Percentiles rank a stretch among this genome's conserved stretches.
phyloP scores from a whole-genome alignment of 495 filamentous ascomycete species.

The Viridothelium virens region DNA sequence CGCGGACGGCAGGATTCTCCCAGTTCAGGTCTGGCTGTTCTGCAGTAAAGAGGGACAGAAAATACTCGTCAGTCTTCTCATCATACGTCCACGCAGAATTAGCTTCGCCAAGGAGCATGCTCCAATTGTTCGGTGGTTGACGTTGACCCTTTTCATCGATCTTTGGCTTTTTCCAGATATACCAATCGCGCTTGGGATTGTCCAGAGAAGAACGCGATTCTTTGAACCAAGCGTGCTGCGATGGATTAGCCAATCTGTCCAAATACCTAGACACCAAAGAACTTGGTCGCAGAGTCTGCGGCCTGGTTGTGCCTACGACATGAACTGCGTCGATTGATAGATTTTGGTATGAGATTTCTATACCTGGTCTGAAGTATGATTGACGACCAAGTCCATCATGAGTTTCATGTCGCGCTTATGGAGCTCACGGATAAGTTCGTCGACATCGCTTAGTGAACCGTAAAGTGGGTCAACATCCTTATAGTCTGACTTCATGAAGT shows the following conservation, averaged over 20 bases:
- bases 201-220: slow-evolving; percentile 43
- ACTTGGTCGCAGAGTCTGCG: neutral
- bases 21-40: slow-evolving; percentile 52
- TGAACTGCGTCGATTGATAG: neutral
- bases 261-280: neutral
- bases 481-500: slow-evolving; percentile 25
- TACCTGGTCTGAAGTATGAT: slow-evolving; percentile 49
- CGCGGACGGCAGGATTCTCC: slow-evolving; percentile 44
- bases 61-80: slow-evolving; percentile 46
- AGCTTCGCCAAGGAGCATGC: slow-evolving; percentile 43
- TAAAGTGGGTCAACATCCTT: slow-evolving; percentile 44
- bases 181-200: slow-evolving; percentile 51
- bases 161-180: slow-evolving; percentile 49
- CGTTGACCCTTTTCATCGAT: slow-evolving; percentile 45
- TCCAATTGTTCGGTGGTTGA: slow-evolving; percentile 54
- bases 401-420: slow-evolving; percentile 47
- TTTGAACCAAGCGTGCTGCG: slow-evolving; percentile 49
- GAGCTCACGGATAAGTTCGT: slow-evolving; percentile 43
- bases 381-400: slow-evolving; percentile 52
- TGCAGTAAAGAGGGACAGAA: slow-evolving; percentile 44
- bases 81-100: slow-evolving; percentile 50
- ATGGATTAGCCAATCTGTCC: neutral
- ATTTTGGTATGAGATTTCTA: neutral
- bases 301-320: neutral
- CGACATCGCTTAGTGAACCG: slow-evolving; percentile 49